Base-by-base conservation (phyloP, 2,329 filamentous ascomycete species). In the Penicillium thymicola region DNA sequence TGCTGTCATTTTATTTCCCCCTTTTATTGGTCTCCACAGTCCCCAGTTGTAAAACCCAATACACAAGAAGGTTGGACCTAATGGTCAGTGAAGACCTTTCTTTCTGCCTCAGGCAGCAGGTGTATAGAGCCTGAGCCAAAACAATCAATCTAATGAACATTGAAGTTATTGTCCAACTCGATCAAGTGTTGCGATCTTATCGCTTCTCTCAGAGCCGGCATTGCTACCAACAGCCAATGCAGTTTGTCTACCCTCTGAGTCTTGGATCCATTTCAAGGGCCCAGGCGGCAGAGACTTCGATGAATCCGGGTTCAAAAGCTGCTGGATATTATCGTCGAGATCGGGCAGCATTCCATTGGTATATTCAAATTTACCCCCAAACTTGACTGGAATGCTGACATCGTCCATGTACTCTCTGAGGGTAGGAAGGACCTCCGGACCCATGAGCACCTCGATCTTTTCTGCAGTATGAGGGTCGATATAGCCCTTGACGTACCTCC, bases 391-490 rank as follows among this genome's bases (percentile, higher is more conserved):
- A 13, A 69, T 67, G n/a, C 63, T 54, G 14, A 36, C 42, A 32
- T 59, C 48, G 3, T 65, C 58, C 13, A 68, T 65, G 5, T 57
- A 18, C 42, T 59, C 44, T n/a, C 45, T 41, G 9, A 69, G 51
- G 1, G 45, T 50, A 1, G 58, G 45, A 10, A 58, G 63, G 4
- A 62, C 61, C 16, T 68, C 63, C 1, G 30, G 13, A 1, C 41
- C 23, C 11, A 18, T 55, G 18, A 70, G 42, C 3, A 69, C 52
- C 11, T 61, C 59, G 10, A 69, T 57, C 40, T 70, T 70, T 0
- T 59, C 58, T 11, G 66, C 68, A 2, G 68, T 36, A 36, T 36
- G 34, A 36, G 34, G 34, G 34, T 36, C 34, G 4, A 32, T 14
- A 32, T 32, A 32, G 30, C 30, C 30, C 30, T 32, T 32, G 30